Conservation (phyloP, 2,329 filamentous ascomycete species). For the Colletotrichum zoysiae region DNA sequence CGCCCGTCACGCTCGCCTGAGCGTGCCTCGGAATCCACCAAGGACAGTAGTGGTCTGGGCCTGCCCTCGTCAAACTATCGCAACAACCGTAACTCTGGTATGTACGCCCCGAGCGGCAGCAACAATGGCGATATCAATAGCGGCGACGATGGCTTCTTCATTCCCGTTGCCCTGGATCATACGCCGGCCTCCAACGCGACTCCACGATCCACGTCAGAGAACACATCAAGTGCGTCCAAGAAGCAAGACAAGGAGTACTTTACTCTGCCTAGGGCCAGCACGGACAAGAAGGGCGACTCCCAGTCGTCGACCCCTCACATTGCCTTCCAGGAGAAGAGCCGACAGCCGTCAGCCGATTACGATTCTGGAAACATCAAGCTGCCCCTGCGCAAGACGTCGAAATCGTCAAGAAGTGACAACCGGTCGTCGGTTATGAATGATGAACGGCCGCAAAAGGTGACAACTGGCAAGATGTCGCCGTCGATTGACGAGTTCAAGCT, state of each 20-base stretch:
- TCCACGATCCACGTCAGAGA: conserved; percentile 66
- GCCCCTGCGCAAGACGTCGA: conserved; percentile 62
- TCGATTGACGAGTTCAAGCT: conserved; percentile 77
- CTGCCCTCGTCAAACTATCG: conserved; percentile 83
- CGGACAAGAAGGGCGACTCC: conserved; percentile 63
- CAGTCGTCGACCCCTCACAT: conserved; percentile 83
- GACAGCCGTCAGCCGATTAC: conserved; percentile 72
- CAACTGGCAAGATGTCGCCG: conserved; percentile 53
- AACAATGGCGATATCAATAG: conserved; percentile 52
- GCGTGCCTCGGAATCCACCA: conserved; percentile 57
- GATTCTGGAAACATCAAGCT: conserved; percentile 61
- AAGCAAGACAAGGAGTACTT: conserved; percentile 73
- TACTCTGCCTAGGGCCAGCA: conserved; percentile 56
- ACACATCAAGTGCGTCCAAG: conserved; percentile 58
- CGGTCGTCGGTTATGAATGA: conserved; percentile 37
- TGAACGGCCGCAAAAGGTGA: conserved; percentile 54
- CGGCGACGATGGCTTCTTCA: conserved; percentile 77
- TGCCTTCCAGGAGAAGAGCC: conserved; percentile 87
- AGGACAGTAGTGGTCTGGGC: conserved; percentile 73
- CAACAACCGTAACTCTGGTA: conserved; percentile 79
- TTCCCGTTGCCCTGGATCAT: conserved; percentile 80
- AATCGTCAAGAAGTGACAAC: conserved; percentile 52
- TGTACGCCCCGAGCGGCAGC: conserved; percentile 64
- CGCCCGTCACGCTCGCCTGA: conserved; percentile 68
- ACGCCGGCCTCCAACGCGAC: conserved; percentile 70